phyloP scores from a whole-genome alignment of 2,329 filamentous ascomycete species.

The Colletotrichum lini region DNA sequence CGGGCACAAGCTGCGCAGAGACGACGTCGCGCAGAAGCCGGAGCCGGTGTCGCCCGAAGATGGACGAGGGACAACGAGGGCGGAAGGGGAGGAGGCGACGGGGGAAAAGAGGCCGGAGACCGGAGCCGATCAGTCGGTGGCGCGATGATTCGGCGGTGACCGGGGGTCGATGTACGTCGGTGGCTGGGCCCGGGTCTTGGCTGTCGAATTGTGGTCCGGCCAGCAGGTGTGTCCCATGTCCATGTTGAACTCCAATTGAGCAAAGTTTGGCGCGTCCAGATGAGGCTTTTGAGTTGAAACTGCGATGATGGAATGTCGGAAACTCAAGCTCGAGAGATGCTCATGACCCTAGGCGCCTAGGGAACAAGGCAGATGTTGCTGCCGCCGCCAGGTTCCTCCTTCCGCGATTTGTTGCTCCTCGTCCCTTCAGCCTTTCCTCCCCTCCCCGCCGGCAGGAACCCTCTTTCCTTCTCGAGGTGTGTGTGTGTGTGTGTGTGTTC shows the following conservation, averaged over 20 bases:
- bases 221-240: conserved; percentile 4
- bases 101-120: conserved; percentile 10
- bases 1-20: conserved; percentile 32
- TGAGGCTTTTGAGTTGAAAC: neutral
- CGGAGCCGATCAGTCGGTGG: neutral
- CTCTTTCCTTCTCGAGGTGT: neutral
- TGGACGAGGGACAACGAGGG: neutral
- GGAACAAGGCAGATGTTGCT: neutral
- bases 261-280: neutral
- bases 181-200: neutral
- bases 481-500: neutral
- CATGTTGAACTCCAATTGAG: neutral
- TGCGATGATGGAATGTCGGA: neutral
- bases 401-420: neutral
- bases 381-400: neutral
- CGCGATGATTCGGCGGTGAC: conserved; percentile 28
- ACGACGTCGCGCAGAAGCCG: conserved; percentile 12
- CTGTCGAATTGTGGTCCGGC: neutral
- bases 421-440: neutral
- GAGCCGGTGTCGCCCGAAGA: conserved; percentile 32
- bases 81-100: neutral
- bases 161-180: neutral
- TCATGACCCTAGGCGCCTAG: neutral
- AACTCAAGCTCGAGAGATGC: neutral
- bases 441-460: neutral